Conservation (phyloP, 1,284 basidiomycete genomes). For the Trametes hirsuta region DNA sequence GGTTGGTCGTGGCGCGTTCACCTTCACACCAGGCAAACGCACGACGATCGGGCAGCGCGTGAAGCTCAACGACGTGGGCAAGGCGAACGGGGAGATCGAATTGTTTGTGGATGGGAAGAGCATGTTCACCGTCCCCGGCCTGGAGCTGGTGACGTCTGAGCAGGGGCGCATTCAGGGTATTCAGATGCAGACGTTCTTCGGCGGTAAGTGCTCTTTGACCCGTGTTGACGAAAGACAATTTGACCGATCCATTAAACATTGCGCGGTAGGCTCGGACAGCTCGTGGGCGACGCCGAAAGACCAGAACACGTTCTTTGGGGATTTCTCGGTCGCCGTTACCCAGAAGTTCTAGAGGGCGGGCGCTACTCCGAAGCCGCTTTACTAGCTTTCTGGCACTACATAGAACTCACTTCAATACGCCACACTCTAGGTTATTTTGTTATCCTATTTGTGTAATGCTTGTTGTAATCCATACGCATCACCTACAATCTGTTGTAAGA, state of each 20-base stretch:
- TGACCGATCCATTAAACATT: neutral
- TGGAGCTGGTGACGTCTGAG: slow-evolving; percentile 50
- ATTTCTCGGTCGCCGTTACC: slow-evolving; percentile 65
- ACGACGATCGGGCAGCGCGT: slow-evolving; percentile 10
- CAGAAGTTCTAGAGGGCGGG: slow-evolving; percentile 42
- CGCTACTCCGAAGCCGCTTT: neutral
- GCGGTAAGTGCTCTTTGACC: slow-evolving; percentile 43
- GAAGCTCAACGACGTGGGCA: slow-evolving; percentile 31
- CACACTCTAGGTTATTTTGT: neutral
- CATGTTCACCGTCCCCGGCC: slow-evolving; percentile 52
- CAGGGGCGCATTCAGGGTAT: slow-evolving; percentile 58
- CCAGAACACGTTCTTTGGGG: slow-evolving; percentile 63
- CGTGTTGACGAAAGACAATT: neutral
- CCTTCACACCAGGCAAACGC: slow-evolving; percentile 1
- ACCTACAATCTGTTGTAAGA: neutral
- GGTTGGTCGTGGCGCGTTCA: slow-evolving; percentile 60
- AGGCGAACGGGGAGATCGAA: slow-evolving; percentile 58
- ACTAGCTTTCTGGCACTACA: no score
- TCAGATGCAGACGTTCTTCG: slow-evolving; percentile 73
- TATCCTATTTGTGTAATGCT: neutral
- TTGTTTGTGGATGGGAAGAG: slow-evolving; percentile 62
- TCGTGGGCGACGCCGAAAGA: slow-evolving; percentile 58
- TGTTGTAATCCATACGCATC: no score
- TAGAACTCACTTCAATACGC: neutral
- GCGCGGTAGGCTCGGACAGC: slow-evolving; percentile 41